Conservation (phyloP, 140 eudicot species). For the Stevia rebaudiana region DNA sequence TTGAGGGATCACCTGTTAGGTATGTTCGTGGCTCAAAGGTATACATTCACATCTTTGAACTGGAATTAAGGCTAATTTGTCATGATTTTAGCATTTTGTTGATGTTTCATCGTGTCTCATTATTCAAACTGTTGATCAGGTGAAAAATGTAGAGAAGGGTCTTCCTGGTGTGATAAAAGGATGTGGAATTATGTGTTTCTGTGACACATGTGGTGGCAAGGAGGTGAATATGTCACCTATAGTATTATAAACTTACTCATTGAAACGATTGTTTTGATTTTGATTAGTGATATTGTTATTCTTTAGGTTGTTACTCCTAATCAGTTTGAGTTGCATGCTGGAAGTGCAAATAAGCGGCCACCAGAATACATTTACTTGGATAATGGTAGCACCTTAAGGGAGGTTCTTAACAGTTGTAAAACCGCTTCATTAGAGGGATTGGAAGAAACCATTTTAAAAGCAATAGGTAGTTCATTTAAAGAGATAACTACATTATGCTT, state of each 20-base stretch:
- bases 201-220: slow-evolving; percentile 50
- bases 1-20: slow-evolving; percentile 64
- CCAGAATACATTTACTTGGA: slow-evolving; percentile 75
- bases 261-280: slow-evolving; percentile 3
- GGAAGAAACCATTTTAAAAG: slow-evolving; percentile 38
- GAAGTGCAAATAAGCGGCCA: slow-evolving; percentile 83
- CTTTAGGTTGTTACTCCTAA: slow-evolving; percentile 66
- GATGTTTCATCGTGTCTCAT: neutral
- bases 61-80: neutral
- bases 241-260: neutral
- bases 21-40: slow-evolving; percentile 72
- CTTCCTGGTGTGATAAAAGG: slow-evolving; percentile 64
- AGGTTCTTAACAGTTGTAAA: slow-evolving; percentile 68
- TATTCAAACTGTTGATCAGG: slow-evolving; percentile 23
- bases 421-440: slow-evolving; percentile 36
- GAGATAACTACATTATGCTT: slow-evolving; percentile 38
- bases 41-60: slow-evolving; percentile 12
- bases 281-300: slow-evolving; percentile 2
- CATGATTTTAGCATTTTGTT: neutral
- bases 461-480: slow-evolving; percentile 35
- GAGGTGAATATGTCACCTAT: slow-evolving; percentile 39
- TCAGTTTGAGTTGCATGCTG: slow-evolving; percentile 87
- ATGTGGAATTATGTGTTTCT: slow-evolving; percentile 57
- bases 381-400: slow-evolving; percentile 70
- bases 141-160: slow-evolving; percentile 39